These are phyloP conservation scores for Colletotrichum costaricense DNA, from an alignment of 2,329 filamentous ascomycete genomes.

Conservation along the genomic window DNA sequence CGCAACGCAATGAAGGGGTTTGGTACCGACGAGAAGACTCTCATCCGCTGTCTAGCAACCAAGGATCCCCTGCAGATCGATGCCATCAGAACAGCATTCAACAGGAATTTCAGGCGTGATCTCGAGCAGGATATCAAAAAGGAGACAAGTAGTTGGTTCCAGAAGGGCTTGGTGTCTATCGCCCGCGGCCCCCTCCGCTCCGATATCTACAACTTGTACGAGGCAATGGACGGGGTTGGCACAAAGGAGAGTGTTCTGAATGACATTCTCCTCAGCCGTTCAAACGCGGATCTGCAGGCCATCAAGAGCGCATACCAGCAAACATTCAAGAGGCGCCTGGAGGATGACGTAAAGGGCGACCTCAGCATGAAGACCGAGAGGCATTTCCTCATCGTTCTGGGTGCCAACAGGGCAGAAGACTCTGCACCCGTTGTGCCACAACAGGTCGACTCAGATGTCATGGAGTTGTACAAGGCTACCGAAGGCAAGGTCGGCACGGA, in stretches of 20 bases:
- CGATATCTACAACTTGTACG: slow-evolving; percentile 77
- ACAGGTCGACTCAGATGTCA: slow-evolving; percentile 80
- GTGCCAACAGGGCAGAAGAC: slow-evolving; percentile 82
- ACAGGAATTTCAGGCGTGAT: slow-evolving; percentile 72
- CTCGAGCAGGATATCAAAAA: slow-evolving; percentile 80
- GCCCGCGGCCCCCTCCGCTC: slow-evolving; percentile 82
- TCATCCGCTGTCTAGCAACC: slow-evolving; percentile 77
- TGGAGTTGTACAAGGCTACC: slow-evolving; percentile 81
- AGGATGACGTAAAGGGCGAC: slow-evolving; percentile 80
- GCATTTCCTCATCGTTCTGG: slow-evolving; percentile 85
- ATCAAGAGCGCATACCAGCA: slow-evolving; percentile 85
- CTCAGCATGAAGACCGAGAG: slow-evolving; percentile 87
- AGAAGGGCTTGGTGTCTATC: slow-evolving; percentile 79
- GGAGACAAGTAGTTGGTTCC: slow-evolving; percentile 81
- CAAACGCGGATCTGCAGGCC: slow-evolving; percentile 87
- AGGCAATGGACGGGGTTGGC: slow-evolving; percentile 81
- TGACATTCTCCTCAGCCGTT: slow-evolving; percentile 84
- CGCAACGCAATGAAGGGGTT: slow-evolving; percentile 93
- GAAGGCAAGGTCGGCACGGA: slow-evolving; percentile 80
- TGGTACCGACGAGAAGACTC: slow-evolving; percentile 83
- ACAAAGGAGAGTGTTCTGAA: slow-evolving; percentile 90
- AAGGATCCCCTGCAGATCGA: slow-evolving; percentile 85
- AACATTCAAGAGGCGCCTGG: slow-evolving; percentile 74
- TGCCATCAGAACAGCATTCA: slow-evolving; percentile 74
- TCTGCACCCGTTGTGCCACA: slow-evolving; percentile 77